Evolutionary conservation across 805 yeast species (phyloP).

Genomic region (Teunomyces stri): DNA sequence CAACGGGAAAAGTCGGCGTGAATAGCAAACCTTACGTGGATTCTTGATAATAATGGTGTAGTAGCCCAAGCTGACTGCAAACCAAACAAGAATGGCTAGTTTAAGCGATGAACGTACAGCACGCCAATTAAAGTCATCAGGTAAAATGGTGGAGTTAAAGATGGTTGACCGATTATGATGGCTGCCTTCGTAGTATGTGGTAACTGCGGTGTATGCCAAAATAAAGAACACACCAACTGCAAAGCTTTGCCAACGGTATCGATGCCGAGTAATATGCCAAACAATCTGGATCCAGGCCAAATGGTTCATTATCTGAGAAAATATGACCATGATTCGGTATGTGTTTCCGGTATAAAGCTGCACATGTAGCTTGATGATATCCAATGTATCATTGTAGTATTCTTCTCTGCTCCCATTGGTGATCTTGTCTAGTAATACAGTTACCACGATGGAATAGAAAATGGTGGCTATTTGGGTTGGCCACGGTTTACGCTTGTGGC

Average conservation of each 20-base stretch:
- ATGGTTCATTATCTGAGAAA: conserved; percentile 46
- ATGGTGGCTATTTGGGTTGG: conserved; percentile 58
- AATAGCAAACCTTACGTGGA: conserved; percentile 43
- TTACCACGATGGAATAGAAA: conserved; percentile 51
- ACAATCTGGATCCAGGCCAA: conserved; percentile 57
- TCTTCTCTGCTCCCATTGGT: conserved; percentile 49
- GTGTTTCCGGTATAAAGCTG: conserved; percentile 35
- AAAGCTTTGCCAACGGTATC: conserved; percentile 25
- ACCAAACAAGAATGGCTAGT: conserved; percentile 26
- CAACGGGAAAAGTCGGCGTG: conserved; percentile 45
- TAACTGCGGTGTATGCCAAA: conserved; percentile 16
- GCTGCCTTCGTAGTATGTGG: conserved; percentile 11
- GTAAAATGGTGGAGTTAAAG: conserved; percentile 7
- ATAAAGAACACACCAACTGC: conserved; percentile 16
- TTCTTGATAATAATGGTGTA: conserved; percentile 38
- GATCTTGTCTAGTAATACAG: conserved; percentile 48
- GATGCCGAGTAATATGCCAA: conserved; percentile 19
- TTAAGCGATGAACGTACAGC: conserved; percentile 29
- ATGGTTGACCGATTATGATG: conserved; percentile 9
- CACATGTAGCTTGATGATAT: conserved; percentile 41
- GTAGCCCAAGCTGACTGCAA: conserved; percentile 32
- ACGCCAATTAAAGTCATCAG: conserved; percentile 13
- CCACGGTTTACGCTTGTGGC: conserved; percentile 52
- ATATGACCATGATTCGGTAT: conserved; percentile 37
- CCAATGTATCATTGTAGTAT: conserved; percentile 52